Conservation (phyloP, 768 basidiomycete species). For the Termitomyces eurrhizus region DNA sequence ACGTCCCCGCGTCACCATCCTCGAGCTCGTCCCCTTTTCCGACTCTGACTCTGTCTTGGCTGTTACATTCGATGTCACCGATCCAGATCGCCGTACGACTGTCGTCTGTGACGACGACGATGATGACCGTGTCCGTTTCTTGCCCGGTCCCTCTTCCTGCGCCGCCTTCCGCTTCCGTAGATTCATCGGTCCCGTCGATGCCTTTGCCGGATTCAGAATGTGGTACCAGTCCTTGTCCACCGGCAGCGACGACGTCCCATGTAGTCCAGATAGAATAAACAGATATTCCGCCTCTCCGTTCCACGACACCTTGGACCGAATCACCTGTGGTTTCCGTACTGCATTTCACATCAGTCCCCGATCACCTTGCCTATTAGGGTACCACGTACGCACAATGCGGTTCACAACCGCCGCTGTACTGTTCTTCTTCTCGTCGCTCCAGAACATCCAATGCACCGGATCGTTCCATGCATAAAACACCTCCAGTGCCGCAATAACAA, state of each 20-base stretch:
- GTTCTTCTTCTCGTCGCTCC: constrained; percentile 47
- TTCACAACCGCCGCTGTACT: constrained; percentile 51
- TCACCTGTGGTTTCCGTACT: constrained; percentile 38
- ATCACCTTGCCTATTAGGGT: background rate
- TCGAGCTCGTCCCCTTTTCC: constrained; percentile 19
- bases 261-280: constrained; percentile 29
- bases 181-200: constrained; percentile 23
- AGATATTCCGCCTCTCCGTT: constrained; percentile 38
- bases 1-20: constrained; percentile 37
- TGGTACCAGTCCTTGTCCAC: constrained; percentile 30
- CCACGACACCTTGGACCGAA: constrained; percentile 39
- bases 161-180: constrained; percentile 32
- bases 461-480: constrained; percentile 53
- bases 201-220: constrained; percentile 28
- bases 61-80: too few species aligned
- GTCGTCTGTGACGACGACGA: too few species aligned
- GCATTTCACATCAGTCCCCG: constrained; percentile 1
- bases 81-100: too few species aligned
- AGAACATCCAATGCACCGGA: constrained; percentile 62
- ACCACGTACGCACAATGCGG: constrained; percentile 47
- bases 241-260: constrained; percentile 27
- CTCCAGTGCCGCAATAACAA: constrained; percentile 57
- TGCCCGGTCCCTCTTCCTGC: constrained; percentile 17
- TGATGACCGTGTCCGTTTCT: too few species aligned
- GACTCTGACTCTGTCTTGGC: too few species aligned